Evolutionary conservation across 352 stramenopile species (phyloP).

Genomic region (Phytopythium vexans): DNA sequence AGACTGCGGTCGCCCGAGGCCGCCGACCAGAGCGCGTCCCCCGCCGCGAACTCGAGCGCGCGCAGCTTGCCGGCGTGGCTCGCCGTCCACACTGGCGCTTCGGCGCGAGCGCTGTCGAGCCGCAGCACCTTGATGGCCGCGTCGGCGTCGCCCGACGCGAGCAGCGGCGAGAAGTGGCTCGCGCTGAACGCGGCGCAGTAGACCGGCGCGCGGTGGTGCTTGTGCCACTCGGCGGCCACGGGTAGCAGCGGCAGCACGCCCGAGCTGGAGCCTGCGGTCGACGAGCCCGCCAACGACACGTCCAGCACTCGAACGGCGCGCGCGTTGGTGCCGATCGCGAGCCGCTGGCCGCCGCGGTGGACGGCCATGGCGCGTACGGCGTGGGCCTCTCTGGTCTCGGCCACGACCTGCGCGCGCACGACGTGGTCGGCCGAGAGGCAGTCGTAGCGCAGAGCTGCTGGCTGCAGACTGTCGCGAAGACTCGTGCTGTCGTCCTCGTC

Average conservation of each 20-base stretch:
- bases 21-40: conserved; percentile 26
- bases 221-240: conserved; percentile 51
- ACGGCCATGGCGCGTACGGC: conserved; percentile 55
- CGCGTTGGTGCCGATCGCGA: conserved; percentile 66
- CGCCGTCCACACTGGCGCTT: conserved; percentile 14
- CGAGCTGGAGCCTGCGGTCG: conserved; percentile 8
- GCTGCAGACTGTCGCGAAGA: not conserved
- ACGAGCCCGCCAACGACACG: conserved; percentile 15
- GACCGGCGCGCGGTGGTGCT: conserved; percentile 53
- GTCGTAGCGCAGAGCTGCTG: conserved; percentile 17
- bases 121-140: conserved; percentile 58
- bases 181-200: conserved; percentile 52
- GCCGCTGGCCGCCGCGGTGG: conserved; percentile 24
- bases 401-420: conserved; percentile 42
- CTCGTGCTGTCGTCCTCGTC: not conserved
- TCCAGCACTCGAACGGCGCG: conserved; percentile 54
- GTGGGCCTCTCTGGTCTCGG: conserved; percentile 50
- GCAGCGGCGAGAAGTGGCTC: conserved; percentile 10
- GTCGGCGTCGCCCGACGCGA: conserved; percentile 58
- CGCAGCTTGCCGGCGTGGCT: conserved; percentile 43
- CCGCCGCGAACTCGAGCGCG: conserved; percentile 38
- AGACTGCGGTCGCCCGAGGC: conserved; percentile 43
- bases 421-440: conserved; percentile 38
- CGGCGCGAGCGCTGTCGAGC: conserved; percentile 12
- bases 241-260: conserved; percentile 42